These are phyloP conservation scores for Pestalotiopsis sp. DNA, from an alignment of 2,329 filamentous ascomycete species.

Conservation along the genomic window DNA sequence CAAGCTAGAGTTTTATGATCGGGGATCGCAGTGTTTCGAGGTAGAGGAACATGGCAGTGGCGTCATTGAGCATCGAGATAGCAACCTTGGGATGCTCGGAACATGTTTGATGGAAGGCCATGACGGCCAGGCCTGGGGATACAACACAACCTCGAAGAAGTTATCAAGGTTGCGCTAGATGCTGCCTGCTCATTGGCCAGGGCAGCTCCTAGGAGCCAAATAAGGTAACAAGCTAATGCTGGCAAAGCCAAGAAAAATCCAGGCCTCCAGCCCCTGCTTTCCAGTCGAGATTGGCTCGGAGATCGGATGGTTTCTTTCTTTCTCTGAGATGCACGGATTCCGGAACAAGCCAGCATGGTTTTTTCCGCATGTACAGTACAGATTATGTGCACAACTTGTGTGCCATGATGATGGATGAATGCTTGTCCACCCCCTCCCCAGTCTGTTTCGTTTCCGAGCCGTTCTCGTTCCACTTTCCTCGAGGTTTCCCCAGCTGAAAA, in stretches of 20 bases:
- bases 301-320: not conserved
- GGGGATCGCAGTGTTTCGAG: not conserved
- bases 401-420: not conserved
- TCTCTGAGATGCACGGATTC: not conserved
- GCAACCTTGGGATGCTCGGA: no score
- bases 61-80: slow-evolving; percentile 11
- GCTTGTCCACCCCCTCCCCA: not conserved
- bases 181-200: slow-evolving; percentile 10
- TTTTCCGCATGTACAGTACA: not conserved
- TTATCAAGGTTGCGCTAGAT: not conserved
- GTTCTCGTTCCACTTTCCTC: not conserved
- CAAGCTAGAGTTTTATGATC: not conserved
- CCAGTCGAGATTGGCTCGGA: slow-evolving; percentile 4
- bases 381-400: not conserved
- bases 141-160: not conserved
- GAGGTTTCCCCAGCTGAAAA: not conserved
- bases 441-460: no score
- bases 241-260: slow-evolving; percentile 13
- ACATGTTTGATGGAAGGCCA: no score
- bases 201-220: not conserved
- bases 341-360: not conserved
- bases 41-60: not conserved
- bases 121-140: not conserved
- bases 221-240: slow-evolving; percentile 14
- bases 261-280: slow-evolving; percentile 6